Base-by-base conservation (phyloP, 176 grass and related monocot species). In the Triticum monococcum region DNA sequence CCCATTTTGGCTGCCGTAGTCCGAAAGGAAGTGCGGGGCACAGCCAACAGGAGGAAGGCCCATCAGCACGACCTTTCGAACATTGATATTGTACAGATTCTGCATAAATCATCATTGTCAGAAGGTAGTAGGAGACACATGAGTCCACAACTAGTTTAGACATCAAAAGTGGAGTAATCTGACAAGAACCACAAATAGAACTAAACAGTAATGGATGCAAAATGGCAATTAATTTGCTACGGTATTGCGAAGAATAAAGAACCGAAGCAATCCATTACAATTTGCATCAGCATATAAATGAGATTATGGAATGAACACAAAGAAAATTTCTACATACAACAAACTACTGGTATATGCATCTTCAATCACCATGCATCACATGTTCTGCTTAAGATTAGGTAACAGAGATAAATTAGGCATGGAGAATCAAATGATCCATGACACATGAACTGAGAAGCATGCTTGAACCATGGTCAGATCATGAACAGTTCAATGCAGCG, bases 31-130 rank as follows among this genome's bases (percentile, higher is more conserved):
- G 90, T 92, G 88, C 61, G 95, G 92, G 28, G 90, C 86, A 74
- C 92, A 97, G 22, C 90, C 95, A 74, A 97, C 85, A 22, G 92
- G 95, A 75, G 95, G 87, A 25, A 97, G 83, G 26, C 90, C 95
- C 95, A 94, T 92, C 68, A 97, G 37, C 43, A 94, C 35, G 10
- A 94, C 67, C 67, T 94, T 97, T 3, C 92, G 78, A 16, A 85
- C 92, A 18, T 94, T 97, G 30, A 89, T 91, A 64, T 89, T 90
- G 78, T 97, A 97, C 77, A 97, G 64, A 79, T 91, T 92, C 95
- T 97, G 86, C 48, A 90, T 12, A 77, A 72, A 85, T 16, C 23
- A 54, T 62, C 30, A 35, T 20, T 61, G 20, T 89, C 62, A 87
- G 54, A 61, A 86, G 20, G 54, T 10, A 60, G 31, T 30, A 72